phyloP scores from a whole-genome alignment of 2,329 filamentous ascomycete species.

The Coleophoma cylindrospora region DNA sequence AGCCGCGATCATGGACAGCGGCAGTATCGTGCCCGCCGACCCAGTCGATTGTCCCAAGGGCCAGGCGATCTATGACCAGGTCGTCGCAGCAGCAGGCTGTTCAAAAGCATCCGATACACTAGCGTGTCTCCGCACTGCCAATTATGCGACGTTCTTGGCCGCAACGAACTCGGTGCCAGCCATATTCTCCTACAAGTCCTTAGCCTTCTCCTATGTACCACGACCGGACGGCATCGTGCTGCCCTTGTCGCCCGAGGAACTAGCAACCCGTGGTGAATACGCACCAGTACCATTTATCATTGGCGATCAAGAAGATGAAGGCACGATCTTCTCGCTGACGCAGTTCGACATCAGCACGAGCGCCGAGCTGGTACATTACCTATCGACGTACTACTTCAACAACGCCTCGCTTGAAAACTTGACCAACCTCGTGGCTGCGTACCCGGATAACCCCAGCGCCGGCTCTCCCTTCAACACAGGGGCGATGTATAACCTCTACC shows the following conservation, averaged over 20 bases:
- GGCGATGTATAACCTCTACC: slow-evolving; percentile 63
- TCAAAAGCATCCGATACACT: slow-evolving; percentile 49
- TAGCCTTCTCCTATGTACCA: slow-evolving; percentile 70
- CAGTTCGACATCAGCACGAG: slow-evolving; percentile 63
- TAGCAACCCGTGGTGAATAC: slow-evolving; percentile 47
- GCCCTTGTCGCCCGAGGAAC: slow-evolving; percentile 55
- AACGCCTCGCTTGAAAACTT: slow-evolving; percentile 46
- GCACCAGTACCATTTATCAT: slow-evolving; percentile 59
- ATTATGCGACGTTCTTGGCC: slow-evolving; percentile 55
- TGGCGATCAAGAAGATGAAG: slow-evolving; percentile 77
- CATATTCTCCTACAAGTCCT: slow-evolving; percentile 59
- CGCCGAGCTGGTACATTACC: slow-evolving; percentile 55
- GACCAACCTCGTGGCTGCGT: slow-evolving; percentile 53
- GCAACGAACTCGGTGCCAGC: slow-evolving; percentile 68
- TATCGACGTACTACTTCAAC: slow-evolving; percentile 55
- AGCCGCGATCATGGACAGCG: slow-evolving; percentile 73
- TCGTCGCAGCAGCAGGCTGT: slow-evolving; percentile 60
- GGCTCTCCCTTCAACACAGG: slow-evolving; percentile 71
- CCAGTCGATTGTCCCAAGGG: slow-evolving; percentile 61
- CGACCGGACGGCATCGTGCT: slow-evolving; percentile 65
- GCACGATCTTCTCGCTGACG: slow-evolving; percentile 68
- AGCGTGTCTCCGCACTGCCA: slow-evolving; percentile 57
- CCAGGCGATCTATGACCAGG: slow-evolving; percentile 58
- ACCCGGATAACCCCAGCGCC: slow-evolving; percentile 40
- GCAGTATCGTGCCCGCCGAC: slow-evolving; percentile 55